Percentiles rank a stretch among this genome's conserved stretches.
phyloP scores from a whole-genome alignment of 2,329 filamentous ascomycete genomes.

The Ambrosiella xylebori region DNA sequence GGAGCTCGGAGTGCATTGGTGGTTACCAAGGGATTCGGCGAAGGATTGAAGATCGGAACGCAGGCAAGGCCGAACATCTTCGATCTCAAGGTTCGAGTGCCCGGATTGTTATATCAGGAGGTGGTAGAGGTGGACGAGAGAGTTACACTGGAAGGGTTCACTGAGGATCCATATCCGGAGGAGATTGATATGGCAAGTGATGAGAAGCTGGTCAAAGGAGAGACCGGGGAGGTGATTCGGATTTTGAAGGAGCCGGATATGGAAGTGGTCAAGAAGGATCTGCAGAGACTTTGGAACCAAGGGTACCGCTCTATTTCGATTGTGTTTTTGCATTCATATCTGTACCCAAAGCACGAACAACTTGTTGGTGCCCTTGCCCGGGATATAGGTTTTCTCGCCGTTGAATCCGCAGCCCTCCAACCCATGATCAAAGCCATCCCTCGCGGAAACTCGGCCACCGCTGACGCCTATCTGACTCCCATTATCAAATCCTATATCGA shows the following conservation, averaged over 20 bases:
- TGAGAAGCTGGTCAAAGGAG: constrained; percentile 48
- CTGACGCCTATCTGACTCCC: constrained; percentile 28
- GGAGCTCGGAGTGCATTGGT: constrained; percentile 78
- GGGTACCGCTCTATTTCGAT: constrained; percentile 72
- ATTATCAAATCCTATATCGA: constrained; percentile 25
- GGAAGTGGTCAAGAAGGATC: constrained; percentile 32
- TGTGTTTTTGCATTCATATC: constrained; percentile 84
- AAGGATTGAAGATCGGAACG: constrained; percentile 79
- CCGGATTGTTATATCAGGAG: constrained; percentile 68
- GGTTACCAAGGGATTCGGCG: constrained; percentile 73
- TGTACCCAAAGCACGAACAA: constrained; percentile 72
- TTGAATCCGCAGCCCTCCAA: constrained; percentile 20
- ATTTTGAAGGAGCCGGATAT: constrained; percentile 44
- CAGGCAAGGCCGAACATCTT: constrained; percentile 83
- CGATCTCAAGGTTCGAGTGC: constrained; percentile 71
- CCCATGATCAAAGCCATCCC: constrained; percentile 29
- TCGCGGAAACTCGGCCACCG: constrained; percentile 26
- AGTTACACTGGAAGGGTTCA: constrained; percentile 81
- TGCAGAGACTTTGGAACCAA: constrained; percentile 42
- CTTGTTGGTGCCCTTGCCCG: constrained; percentile 57
- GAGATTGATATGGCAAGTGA: constrained; percentile 48
- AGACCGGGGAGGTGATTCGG: constrained; percentile 52
- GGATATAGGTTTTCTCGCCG: constrained; percentile 44
- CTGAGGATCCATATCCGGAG: constrained; percentile 59
- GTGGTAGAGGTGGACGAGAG: constrained; percentile 85